Evolutionary conservation across 2,329 filamentous ascomycete species (phyloP).

Genomic region (Ceratocystis diversiconidia): DNA sequence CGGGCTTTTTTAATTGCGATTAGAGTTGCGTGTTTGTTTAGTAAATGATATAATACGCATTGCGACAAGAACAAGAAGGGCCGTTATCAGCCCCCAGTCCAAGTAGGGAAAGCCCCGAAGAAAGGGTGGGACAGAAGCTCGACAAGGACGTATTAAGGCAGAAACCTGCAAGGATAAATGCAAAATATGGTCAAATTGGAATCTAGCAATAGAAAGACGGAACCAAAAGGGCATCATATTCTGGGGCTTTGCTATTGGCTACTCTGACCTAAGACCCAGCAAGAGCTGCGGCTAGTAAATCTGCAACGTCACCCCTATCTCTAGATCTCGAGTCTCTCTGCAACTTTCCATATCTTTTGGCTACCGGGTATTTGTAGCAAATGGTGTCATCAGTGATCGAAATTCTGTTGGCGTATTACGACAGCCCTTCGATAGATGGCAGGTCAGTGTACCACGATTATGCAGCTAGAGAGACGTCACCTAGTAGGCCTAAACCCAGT

Average conservation of each 20-base stretch:
- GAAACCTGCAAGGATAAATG: neutral
- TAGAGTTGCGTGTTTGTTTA: neutral
- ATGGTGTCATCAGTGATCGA: neutral
- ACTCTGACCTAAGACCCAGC: no score
- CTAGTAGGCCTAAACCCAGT: neutral
- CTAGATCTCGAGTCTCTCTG: no score
- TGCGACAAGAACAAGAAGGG: neutral
- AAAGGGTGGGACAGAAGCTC: neutral
- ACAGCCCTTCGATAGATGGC: neutral
- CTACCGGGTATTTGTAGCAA: neutral
- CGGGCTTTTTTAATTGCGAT: no score
- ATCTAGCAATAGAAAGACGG: neutral
- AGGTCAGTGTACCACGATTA: neutral
- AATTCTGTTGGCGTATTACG: conserved; percentile 1
- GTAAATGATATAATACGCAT: neutral
- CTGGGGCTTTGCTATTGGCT: no score
- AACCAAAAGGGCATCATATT: no score
- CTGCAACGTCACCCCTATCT: no score
- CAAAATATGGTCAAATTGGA: neutral
- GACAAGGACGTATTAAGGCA: neutral
- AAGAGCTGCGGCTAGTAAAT: no score
- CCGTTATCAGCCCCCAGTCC: neutral
- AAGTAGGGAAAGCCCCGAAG: neutral
- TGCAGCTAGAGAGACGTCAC: neutral
- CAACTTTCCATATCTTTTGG: neutral